These are phyloP conservation scores for Nemania diffusa DNA, from an alignment of 2,329 filamentous ascomycete genomes.

Conservation along the genomic window DNA sequence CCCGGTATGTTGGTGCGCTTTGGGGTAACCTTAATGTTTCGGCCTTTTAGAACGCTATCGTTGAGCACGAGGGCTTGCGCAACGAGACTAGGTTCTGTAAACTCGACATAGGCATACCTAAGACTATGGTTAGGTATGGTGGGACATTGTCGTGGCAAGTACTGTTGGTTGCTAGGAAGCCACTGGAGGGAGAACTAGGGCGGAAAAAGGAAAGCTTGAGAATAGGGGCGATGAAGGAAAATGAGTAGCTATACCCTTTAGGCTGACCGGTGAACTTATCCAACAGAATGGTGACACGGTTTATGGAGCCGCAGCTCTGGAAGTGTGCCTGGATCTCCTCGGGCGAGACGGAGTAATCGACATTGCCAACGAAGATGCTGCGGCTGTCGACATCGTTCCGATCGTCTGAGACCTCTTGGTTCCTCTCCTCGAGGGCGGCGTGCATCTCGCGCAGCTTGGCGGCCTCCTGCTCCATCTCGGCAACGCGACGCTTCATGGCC, in stretches of 20 bases:
- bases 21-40: slow-evolving; percentile 92
- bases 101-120: slow-evolving; percentile 99
- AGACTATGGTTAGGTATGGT: slow-evolving; percentile 26
- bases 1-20: slow-evolving; percentile 98
- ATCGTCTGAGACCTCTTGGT: slow-evolving; percentile 84
- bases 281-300: slow-evolving; percentile 94
- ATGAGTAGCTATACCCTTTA: slow-evolving; percentile 84
- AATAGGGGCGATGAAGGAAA: neutral
- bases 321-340: slow-evolving; percentile 99
- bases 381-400: slow-evolving; percentile 95
- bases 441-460: slow-evolving; percentile 90
- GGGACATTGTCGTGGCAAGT: neutral
- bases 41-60: slow-evolving; percentile 93
- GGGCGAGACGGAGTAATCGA: slow-evolving; percentile 95
- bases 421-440: slow-evolving; percentile 83
- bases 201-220: neutral
- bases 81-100: slow-evolving; percentile 91
- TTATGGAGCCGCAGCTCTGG: slow-evolving; percentile 96
- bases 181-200: too few species aligned
- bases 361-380: slow-evolving; percentile 98
- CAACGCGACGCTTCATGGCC: slow-evolving; percentile 86
- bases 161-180: neutral
- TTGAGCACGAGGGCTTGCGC: slow-evolving; percentile 94
- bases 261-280: slow-evolving; percentile 99
- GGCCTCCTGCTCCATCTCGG: slow-evolving; percentile 91